Conservation (phyloP, 352 stramenopile species). For the Phytophthora boehmeriae region DNA sequence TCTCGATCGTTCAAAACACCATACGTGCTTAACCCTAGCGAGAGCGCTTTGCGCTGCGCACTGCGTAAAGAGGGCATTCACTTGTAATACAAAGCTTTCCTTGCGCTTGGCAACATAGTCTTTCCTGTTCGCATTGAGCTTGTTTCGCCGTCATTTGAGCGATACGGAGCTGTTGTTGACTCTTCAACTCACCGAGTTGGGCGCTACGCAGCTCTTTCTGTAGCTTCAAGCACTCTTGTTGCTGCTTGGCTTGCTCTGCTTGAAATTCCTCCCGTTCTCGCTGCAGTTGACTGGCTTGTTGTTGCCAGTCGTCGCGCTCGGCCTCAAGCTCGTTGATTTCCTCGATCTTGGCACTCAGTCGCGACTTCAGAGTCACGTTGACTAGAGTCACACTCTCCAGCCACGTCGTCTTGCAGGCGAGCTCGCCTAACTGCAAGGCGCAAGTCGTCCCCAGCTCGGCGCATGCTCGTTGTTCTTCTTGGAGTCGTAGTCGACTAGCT, state of each 20-base stretch:
- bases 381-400: slow-evolving; percentile 1
- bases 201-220: neutral
- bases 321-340: neutral
- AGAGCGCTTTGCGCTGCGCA: too few relatives aligned
- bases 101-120: neutral
- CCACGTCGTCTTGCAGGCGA: slow-evolving; percentile 1
- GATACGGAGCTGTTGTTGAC: slow-evolving; percentile 1
- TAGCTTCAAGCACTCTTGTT: neutral
- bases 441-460: neutral
- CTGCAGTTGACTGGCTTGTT: neutral
- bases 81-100: too few relatives aligned
- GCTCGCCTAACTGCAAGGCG: slow-evolving; percentile 3
- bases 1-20: too few relatives aligned
- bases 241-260: neutral
- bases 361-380: slow-evolving; percentile 3
- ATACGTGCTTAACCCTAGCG: too few relatives aligned
- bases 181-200: neutral
- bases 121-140: neutral
- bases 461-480: neutral
- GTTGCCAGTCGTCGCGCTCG: slow-evolving; percentile 1
- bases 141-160: neutral
- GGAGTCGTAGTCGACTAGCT: slow-evolving; percentile 2
- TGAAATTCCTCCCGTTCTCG: neutral
- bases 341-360: slow-evolving; percentile 4
- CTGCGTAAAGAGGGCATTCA: too few relatives aligned